phyloP scores from a whole-genome alignment of 805 yeast species.

The Zygosaccharomyces lentus region DNA sequence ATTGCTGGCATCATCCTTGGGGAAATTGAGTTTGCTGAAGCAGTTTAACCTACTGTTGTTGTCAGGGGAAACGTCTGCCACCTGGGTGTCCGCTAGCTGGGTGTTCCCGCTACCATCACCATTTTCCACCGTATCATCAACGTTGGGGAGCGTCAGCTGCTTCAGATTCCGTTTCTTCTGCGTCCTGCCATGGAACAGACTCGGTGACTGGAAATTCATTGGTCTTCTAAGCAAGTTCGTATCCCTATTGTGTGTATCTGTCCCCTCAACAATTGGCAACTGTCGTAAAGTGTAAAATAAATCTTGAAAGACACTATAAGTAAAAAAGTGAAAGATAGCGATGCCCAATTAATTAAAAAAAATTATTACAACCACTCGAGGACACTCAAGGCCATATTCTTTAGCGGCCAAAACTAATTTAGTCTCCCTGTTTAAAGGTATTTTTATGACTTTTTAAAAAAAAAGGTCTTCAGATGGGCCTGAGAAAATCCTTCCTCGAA shows the following conservation, averaged over 20 bases:
- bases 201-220: conserved; percentile 13
- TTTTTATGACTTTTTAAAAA: background rate
- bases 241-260: background rate
- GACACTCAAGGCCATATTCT: background rate
- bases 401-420: background rate
- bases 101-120: background rate
- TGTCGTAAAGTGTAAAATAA: background rate
- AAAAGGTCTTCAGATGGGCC: background rate
- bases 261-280: background rate
- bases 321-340: background rate
- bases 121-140: background rate
- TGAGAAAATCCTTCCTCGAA: background rate
- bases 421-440: background rate
- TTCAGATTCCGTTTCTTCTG: conserved; percentile 57
- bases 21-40: conserved; percentile 12
- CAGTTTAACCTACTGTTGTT: conserved; percentile 17
- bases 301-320: background rate
- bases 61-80: background rate
- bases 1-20: conserved; percentile 11
- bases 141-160: conserved; percentile 42
- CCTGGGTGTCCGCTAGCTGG: background rate
- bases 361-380: background rate
- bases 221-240: background rate
- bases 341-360: background rate
- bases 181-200: conserved; percentile 40